Evolutionary conservation across 1,284 basidiomycete genomes (phyloP), one percentile per base, ranked within the genome.

Genomic region (Cryptococcus sp.): DNA sequence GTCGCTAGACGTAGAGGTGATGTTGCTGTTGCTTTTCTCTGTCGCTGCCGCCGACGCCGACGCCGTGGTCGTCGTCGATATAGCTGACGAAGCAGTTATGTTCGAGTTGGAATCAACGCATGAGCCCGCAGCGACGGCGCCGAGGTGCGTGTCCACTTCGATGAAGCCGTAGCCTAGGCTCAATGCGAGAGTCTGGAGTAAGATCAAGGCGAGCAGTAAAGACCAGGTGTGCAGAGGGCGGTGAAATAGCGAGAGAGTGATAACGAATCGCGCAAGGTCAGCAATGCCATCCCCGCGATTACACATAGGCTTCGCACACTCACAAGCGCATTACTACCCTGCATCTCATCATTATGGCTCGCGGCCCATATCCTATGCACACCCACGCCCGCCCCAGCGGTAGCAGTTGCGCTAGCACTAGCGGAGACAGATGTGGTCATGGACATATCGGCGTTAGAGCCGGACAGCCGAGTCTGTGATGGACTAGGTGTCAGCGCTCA

Each of bases 331-430:
- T 64, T 39, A 2, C 23, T 23, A 5, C 68, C 65, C 22, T 71
- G 69, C 69, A 70, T 69, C 53, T 73, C 71, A 51, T 73, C 71
- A 52, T 73, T 73, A 50, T 73, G 71, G 51, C 69, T 71, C 38
- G 56, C 57, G 3, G 62, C 68, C 57, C 50, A 54, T 15, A 59
- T 53, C 47, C 45, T 56, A 31, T 27, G 50, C 27, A 50, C 35
- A 6, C 41, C 53, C 7, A 22, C n/a, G n/a, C 40, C 11, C 45
- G 35, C 22, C 22, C n/a, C 19, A 35, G 31, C 31, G 31, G 31
- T 5, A 39, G 31, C 8, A 39, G 31, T 35, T 13, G 31, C 13
- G 13, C 31, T 13, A 35, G 31, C 13, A 35, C 31, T 8, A 35
- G 31, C 31, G 31, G 8, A 10, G 8, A 5, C 31, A 35, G 31